Conservation (phyloP, 352 stramenopile species). For the Elongisporangium undulatum region DNA sequence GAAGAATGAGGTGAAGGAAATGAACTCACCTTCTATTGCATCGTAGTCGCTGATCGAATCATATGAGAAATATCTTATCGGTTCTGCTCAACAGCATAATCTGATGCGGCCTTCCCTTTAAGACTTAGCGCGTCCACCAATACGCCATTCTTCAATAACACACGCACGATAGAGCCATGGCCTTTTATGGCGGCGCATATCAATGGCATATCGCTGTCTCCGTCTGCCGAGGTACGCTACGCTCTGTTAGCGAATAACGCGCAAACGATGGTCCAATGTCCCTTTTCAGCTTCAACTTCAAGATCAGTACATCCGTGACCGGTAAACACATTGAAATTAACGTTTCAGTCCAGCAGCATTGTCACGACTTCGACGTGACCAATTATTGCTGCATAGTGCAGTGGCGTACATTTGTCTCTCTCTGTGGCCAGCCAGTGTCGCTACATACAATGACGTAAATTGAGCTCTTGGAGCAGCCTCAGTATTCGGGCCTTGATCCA, state of each 20-base stretch:
- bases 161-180: neutral
- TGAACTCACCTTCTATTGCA: no score
- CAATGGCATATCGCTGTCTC: neutral
- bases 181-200: neutral
- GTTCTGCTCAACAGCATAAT: neutral
- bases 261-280: neutral
- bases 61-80: neutral
- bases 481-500: neutral
- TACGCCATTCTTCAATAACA: neutral
- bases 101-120: neutral
- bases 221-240: neutral
- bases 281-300: neutral
- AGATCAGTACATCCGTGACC: neutral
- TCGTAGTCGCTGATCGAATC: neutral
- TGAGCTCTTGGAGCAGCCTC: neutral
- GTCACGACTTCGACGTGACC: neutral
- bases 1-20: no score
- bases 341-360: no score
- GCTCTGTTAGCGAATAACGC: neutral
- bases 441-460: neutral
- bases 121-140: neutral
- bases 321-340: no score
- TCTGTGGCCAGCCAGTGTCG: neutral
- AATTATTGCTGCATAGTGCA: neutral
- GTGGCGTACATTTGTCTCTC: neutral